Percentiles rank a stretch among this genome's conserved stretches.
Evolutionary conservation across 352 stramenopile species (phyloP).

Genomic region (Thraustochytrium sp.): DNA sequence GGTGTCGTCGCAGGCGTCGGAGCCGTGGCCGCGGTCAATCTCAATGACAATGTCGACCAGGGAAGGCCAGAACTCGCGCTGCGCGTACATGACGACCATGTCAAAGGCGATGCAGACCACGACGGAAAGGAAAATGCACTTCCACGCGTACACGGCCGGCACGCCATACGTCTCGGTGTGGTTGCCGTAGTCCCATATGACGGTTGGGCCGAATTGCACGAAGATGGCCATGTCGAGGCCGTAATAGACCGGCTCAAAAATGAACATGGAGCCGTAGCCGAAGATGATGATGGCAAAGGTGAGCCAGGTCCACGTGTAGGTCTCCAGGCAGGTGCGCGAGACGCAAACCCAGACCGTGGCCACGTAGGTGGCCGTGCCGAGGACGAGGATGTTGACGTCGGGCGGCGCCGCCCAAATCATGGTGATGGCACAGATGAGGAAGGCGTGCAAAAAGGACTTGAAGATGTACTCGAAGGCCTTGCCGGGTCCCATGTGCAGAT

Average conservation of each 20-base stretch:
- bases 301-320: conserved; percentile 46
- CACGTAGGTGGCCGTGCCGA: conserved; percentile 85
- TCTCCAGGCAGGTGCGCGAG: conserved; percentile 53
- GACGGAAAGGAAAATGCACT: neutral
- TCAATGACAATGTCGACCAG: conserved; percentile 43
- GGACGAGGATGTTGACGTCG: conserved; percentile 74
- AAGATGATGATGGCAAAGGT: conserved; percentile 23
- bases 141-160: conserved; percentile 1
- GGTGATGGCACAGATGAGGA: conserved; percentile 67
- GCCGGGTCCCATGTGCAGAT: conserved; percentile 68
- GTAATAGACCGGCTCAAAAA: conserved; percentile 45
- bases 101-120: conserved; percentile 30
- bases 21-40: conserved; percentile 36
- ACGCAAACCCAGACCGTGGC: conserved; percentile 88
- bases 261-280: conserved; percentile 28
- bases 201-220: neutral
- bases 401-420: conserved; percentile 60
- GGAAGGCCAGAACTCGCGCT: conserved; percentile 1
- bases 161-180: neutral
- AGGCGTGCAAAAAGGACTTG: conserved; percentile 54
- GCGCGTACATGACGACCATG: conserved; percentile 17
- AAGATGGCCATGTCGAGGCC: neutral
- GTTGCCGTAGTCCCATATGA: neutral
- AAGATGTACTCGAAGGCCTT: conserved; percentile 73
- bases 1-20: neutral